Evolutionary conservation across 2,329 filamentous ascomycete species (phyloP).

Genomic region (Zymoseptoria passerinii): DNA sequence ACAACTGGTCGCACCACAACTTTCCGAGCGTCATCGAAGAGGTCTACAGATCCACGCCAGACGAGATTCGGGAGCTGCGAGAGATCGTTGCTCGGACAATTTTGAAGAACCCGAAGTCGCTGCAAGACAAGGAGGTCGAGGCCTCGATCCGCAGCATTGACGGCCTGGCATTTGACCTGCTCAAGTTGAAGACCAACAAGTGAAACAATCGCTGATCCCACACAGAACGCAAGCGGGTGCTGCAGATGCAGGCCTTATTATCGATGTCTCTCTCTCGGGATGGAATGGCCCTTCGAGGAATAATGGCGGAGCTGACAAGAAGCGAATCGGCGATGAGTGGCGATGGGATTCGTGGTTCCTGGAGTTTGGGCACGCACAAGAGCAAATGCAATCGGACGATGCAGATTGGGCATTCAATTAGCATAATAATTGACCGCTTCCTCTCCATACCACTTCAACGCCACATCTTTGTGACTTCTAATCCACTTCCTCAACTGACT

Average conservation of each 20-base stretch:
- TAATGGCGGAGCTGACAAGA: no score
- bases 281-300: no score
- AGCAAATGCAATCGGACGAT: no score
- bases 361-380: no score
- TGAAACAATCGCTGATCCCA: no score
- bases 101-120: neutral
- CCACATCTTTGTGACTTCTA: constrained; percentile 29
- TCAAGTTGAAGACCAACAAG: neutral
- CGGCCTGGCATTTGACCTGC: neutral
- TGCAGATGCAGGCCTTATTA: no score
- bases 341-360: no score
- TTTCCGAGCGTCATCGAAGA: constrained; percentile 34
- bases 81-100: neutral
- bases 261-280: no score
- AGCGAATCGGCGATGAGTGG: no score
- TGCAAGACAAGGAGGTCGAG: neutral
- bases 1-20: constrained; percentile 27
- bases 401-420: neutral
- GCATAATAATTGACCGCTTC: constrained; percentile 3
- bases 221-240: no score
- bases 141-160: neutral
- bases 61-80: constrained; percentile 34
- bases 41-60: constrained; percentile 35
- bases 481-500: constrained; percentile 32
- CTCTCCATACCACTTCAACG: constrained; percentile 31